phyloP scores from a whole-genome alignment of 768 basidiomycete species.

The Pleurotus djamor region DNA sequence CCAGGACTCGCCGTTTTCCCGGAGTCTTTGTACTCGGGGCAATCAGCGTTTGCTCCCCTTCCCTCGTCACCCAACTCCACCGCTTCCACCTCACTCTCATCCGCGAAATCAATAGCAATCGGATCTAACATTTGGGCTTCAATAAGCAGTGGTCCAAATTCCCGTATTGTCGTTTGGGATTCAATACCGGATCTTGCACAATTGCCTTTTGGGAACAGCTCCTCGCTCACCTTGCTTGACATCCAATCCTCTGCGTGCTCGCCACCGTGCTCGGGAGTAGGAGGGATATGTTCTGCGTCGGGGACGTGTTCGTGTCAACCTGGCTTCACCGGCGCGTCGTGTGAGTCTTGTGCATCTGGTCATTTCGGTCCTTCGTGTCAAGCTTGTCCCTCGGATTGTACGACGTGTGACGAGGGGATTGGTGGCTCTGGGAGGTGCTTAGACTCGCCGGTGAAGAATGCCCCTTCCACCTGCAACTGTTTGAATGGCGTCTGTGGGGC shows the following conservation, averaged over 20 bases:
- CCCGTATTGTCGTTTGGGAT: slow-evolving; percentile 59
- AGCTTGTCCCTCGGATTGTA: slow-evolving; percentile 63
- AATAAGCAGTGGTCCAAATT: slow-evolving; percentile 38
- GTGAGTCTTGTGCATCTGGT: slow-evolving; percentile 68
- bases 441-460: slow-evolving; percentile 35
- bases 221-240: slow-evolving; percentile 39
- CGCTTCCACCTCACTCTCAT: slow-evolving; percentile 36
- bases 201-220: slow-evolving; percentile 31
- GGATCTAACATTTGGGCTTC: slow-evolving; percentile 57
- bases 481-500: slow-evolving; percentile 71
- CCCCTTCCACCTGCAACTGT: slow-evolving; percentile 72
- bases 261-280: slow-evolving; percentile 61
- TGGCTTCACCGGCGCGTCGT: slow-evolving; percentile 74
- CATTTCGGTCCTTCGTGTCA: slow-evolving; percentile 73
- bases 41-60: slow-evolving; percentile 45
- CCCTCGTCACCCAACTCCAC: slow-evolving; percentile 36
- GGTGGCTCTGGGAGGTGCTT: slow-evolving; percentile 74
- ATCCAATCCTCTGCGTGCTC: slow-evolving; percentile 60
- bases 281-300: slow-evolving; percentile 60
- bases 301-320: slow-evolving; percentile 68
- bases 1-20: slow-evolving; percentile 56
- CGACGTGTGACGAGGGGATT: slow-evolving; percentile 73
- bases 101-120: slow-evolving; percentile 50
- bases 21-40: slow-evolving; percentile 50
- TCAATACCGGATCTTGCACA: slow-evolving; percentile 59